Evolutionary conservation across 768 basidiomycete species (phyloP).

Genomic region (Fistulinella prunicolor): DNA sequence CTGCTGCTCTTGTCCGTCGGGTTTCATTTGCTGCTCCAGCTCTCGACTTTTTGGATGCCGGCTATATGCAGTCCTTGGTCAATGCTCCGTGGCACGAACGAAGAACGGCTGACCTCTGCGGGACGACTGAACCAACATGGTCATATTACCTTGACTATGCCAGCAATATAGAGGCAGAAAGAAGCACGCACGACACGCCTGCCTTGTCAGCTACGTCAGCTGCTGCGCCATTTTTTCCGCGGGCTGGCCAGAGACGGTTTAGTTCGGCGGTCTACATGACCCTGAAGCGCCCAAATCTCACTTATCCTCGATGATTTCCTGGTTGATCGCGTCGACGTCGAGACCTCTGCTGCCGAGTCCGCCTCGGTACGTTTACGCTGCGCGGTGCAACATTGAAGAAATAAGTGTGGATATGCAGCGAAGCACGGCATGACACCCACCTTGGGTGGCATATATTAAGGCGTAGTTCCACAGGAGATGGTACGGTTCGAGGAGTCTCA

Average conservation of each 20-base stretch:
- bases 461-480: too few species aligned
- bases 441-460: slow-evolving; percentile 41
- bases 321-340: slow-evolving; percentile 41
- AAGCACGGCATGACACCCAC: slow-evolving; percentile 18
- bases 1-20: slow-evolving; percentile 19
- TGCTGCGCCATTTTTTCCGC: slow-evolving; percentile 10
- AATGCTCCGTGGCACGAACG: background rate
- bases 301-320: slow-evolving; percentile 43
- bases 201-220: slow-evolving; percentile 5
- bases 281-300: slow-evolving; percentile 21
- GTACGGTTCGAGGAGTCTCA: background rate
- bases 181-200: slow-evolving; percentile 25
- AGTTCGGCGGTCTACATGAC: slow-evolving; percentile 2
- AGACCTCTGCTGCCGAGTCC: slow-evolving; percentile 22
- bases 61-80: slow-evolving; percentile 14
- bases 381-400: background rate
- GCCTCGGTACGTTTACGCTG: slow-evolving; percentile 62
- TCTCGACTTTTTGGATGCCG: slow-evolving; percentile 40
- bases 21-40: slow-evolving; percentile 3
- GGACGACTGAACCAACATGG: slow-evolving; percentile 12
- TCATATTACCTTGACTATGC: slow-evolving; percentile 4
- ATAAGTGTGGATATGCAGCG: slow-evolving; percentile 14
- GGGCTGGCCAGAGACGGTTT: slow-evolving; percentile 11
- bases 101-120: slow-evolving; percentile 26
- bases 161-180: slow-evolving; percentile 1